A percentile compares a stretch with the other conserved stretches of the same genome.
These are phyloP conservation scores for Alternaria consortialis DNA, from an alignment of 2,329 filamentous ascomycete species.

Conservation along the genomic window DNA sequence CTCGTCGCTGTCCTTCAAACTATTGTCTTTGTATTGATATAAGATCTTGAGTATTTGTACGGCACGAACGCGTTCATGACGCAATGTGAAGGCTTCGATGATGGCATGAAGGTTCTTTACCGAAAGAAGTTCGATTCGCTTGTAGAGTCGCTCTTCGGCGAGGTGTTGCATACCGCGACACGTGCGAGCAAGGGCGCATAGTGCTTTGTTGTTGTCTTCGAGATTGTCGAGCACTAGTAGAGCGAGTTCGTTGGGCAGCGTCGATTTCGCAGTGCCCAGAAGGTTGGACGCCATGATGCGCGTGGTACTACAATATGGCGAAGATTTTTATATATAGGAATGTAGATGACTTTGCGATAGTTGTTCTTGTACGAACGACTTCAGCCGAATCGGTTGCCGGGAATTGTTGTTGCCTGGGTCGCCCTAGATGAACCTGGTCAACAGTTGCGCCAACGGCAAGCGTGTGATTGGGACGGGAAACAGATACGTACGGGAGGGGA, in stretches of 20 bases:
- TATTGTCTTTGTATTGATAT: constrained; percentile 33
- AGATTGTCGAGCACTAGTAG: constrained; percentile 42
- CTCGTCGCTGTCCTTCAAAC: constrained; percentile 32
- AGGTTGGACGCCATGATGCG: constrained; percentile 26
- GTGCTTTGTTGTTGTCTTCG: constrained; percentile 27
- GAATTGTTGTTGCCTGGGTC: neutral
- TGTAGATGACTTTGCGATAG: neutral
- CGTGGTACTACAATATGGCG: neutral
- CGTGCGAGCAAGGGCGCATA: constrained; percentile 42
- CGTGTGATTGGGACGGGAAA: neutral
- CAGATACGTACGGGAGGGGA: neutral
- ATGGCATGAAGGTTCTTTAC: constrained; percentile 39
- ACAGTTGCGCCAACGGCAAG: neutral
- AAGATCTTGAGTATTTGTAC: constrained; percentile 47
- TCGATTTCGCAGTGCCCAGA: constrained; percentile 21
- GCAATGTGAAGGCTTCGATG: constrained; percentile 33
- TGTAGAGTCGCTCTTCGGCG: constrained; percentile 46
- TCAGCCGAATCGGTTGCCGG: neutral
- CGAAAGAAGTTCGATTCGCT: constrained; percentile 38
- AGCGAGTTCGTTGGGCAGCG: constrained; percentile 42
- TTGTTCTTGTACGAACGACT: neutral
- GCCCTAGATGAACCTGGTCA: neutral
- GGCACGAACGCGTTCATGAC: constrained; percentile 37
- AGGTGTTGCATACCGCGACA: constrained; percentile 42
- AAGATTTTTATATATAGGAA: neutral